Percentiles rank a stretch among this genome's conserved stretches.
Evolutionary conservation across 2,329 filamentous ascomycete species (phyloP).

Genomic region (Paramyrothecium roridum): DNA sequence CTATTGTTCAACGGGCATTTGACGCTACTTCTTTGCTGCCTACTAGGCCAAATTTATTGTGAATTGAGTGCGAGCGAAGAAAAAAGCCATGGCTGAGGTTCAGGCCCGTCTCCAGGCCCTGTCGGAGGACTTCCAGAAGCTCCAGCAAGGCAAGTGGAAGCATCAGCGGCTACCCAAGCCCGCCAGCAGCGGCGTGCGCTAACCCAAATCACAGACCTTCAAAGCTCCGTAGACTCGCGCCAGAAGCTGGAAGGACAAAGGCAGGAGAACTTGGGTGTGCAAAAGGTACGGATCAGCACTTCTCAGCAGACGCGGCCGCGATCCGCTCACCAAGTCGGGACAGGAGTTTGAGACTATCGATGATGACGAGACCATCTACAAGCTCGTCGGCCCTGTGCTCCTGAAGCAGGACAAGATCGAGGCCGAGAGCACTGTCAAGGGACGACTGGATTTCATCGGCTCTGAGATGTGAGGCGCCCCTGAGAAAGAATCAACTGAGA

Average conservation of each 20-base stretch:
- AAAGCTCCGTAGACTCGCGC: constrained; percentile 69
- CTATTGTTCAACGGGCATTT: background rate
- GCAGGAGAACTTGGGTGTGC: constrained; percentile 86
- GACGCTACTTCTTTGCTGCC: background rate
- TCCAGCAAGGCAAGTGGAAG: constrained; percentile 68
- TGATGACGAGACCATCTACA: constrained; percentile 89
- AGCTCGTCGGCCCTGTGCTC: constrained; percentile 87
- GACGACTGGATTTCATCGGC: constrained; percentile 85
- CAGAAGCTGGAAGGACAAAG: constrained; percentile 93
- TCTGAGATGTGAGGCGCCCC: constrained; percentile 77
- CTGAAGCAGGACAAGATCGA: constrained; percentile 93
- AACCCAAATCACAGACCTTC: constrained; percentile 63
- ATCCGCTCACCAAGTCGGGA: background rate
- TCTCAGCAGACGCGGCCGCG: background rate
- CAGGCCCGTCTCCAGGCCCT: constrained; percentile 78
- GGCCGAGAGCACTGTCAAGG: constrained; percentile 86
- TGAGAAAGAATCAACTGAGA: too few species aligned
- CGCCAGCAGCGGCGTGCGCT: background rate
- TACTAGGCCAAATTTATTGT: background rate
- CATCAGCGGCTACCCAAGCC: background rate
- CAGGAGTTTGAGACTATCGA: constrained; percentile 80
- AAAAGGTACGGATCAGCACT: constrained; percentile 55
- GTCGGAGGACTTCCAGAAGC: constrained; percentile 81
- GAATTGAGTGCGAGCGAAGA: too few species aligned
- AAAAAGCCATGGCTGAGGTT: constrained; percentile 58